A percentile compares a stretch with the other conserved stretches of the same genome.
Evolutionary conservation across 257 asterid genomes (phyloP).

Genomic region (Henckelia pumila): DNA sequence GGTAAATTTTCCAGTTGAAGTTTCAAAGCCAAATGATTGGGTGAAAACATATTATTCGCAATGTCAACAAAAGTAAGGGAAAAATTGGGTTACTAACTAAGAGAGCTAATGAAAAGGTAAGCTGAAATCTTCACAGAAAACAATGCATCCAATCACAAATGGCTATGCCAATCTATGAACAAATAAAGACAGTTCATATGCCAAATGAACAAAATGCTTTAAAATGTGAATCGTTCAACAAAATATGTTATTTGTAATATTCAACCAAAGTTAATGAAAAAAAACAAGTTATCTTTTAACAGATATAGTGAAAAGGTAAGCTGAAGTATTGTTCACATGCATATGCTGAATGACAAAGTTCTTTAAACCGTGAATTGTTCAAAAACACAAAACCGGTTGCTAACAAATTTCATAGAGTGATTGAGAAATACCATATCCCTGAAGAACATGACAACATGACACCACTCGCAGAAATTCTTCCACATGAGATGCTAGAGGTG

Average conservation of each 20-base stretch:
- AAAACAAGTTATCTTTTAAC: background rate
- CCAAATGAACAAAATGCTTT: background rate
- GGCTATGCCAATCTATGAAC: conserved; percentile 3
- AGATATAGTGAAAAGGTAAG: background rate
- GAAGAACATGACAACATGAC: conserved; percentile 76
- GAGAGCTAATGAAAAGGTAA: conserved; percentile 14
- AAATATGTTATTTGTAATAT: too few relatives aligned
- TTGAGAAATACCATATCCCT: conserved; percentile 81
- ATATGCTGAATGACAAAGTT: background rate
- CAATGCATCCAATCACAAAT: conserved; percentile 2
- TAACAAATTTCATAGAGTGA: conserved; percentile 15
- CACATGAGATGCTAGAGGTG: conserved; percentile 93
- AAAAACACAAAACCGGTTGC: background rate
- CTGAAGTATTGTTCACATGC: background rate
- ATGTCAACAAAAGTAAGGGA: background rate
- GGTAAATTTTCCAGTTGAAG: background rate
- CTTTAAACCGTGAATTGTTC: background rate
- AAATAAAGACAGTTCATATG: conserved; percentile 9
- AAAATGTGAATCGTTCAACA: background rate
- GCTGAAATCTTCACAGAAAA: conserved; percentile 17
- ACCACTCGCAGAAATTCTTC: conserved; percentile 89
- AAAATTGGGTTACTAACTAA: background rate
- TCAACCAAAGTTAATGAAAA: too few relatives aligned
- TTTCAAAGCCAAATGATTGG: conserved; percentile 6
- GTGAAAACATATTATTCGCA: background rate